Base-by-base conservation (phyloP, 2,329 filamentous ascomycete species). In the Rhynchosporium secalis region DNA sequence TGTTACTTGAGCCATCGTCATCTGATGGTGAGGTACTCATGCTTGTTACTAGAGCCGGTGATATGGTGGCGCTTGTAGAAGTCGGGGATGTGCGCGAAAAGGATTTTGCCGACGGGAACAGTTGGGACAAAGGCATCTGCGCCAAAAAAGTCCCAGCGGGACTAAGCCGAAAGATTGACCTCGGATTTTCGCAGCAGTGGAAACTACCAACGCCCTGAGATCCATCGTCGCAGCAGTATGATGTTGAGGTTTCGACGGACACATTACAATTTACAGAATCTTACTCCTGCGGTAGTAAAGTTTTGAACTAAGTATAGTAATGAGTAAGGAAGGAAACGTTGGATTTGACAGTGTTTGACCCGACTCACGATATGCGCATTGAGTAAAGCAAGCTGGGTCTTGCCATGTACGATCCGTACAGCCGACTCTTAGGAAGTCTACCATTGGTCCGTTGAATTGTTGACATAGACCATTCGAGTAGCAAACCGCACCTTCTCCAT, bases 401-500 rank as follows among this genome's bases (percentile, higher is more conserved):
- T 67, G 15, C 67, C 67, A 70, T 20, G 63, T 68, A 26, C 41
- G 57, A 63, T 70, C 68, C 38, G 68, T 70, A 65, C 67, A 70
- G 33, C 67, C 68, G n/a, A 69, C 68, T 56, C 68, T 62, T 41
- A 69, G 52, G 52, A 68, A 70, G 51, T 70, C 68, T 48, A 65
- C 63, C 9, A 63, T 33, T 29, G 56, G 36, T 1, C 61, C 59
- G 56, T 68, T 69, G 36, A 40, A 36, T 26, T 68, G 63, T 52
- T 64, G 55, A 54, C 67, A 70, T 12, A 70, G 48, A 7, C 68
- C 68, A 40, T 69, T 70, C 9, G 65, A 68, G 41, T 65, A 70
- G 49, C 68, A 70, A 28, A 62, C 65, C 8, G 62, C 62, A 54
- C 68, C 68, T 26, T 56, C 29, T 10, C 13, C 52, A 36, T 66